Base-by-base conservation (phyloP, 768 basidiomycete genomes). In the Boletus vinaceobasis region DNA sequence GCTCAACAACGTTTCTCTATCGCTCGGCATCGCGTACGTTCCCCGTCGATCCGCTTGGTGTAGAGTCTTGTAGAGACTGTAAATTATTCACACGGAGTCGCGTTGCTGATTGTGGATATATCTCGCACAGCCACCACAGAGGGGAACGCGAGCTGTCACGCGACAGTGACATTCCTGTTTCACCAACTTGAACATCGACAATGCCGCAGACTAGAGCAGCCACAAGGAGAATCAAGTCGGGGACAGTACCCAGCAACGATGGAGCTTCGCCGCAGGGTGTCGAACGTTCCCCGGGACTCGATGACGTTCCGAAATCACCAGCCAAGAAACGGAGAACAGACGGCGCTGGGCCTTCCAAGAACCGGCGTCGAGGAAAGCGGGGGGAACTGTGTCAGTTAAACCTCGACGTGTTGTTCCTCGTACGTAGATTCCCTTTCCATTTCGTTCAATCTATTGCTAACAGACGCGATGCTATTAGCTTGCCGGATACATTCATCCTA, bases 1-100 rank as follows among this genome's bases (percentile, higher is more conserved):
- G 21, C 80, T 76, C 11, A 93, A 63, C 33, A 98, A 76, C 14
- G 84, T 82, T 15, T 91, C 88, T 73, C 81, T 83, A 71, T 92
- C 90, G 60, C 78, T 61, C 29, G 77, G 60, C 77, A 78, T 79
- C 50, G 56, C 9, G 37, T 17, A 14, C 52, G 31, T 48, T 23
- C 31, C 17, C 21, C 39, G 48, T 48, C 36, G 36, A 29, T 48
- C 26, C 7, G 11, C 33, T 37, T 19, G 36, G 36, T 4, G 37
- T 37, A 14, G 14, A 23, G 23, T 23, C 23, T 23, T 4, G 23
- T 7, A 29, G 29, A 29, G 29, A 29, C 29, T 5, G 7, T 23
- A 29, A 29, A 29, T 7, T 29, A 32, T 32, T 19, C 8, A 13
- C 27, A 19, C 11, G 19, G 31, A 7, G 13, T 21, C 13, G 21